phyloP scores from a whole-genome alignment of 257 asterid genomes.

The Mitragyna speciosa region DNA sequence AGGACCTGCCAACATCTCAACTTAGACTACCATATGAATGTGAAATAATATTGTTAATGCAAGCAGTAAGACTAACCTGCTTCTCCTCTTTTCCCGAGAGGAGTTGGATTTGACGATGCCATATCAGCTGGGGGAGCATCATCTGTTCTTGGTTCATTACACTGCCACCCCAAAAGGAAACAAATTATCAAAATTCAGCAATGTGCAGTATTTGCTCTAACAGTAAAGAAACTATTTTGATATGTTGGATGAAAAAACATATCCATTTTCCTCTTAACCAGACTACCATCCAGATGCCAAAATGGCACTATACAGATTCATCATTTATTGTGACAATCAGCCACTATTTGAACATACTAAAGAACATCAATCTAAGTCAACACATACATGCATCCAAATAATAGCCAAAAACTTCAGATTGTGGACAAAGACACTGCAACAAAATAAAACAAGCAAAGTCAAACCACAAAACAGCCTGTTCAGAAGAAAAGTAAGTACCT shows the following conservation, averaged over 20 bases:
- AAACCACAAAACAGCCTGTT: neutral
- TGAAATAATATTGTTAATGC: neutral
- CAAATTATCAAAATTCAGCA: neutral
- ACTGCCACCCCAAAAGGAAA: conserved; percentile 44
- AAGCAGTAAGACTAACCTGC: conserved; percentile 49
- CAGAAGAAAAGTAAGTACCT: conserved; percentile 39
- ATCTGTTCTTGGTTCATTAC: conserved; percentile 90
- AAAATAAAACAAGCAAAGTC: neutral
- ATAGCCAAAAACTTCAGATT: neutral
- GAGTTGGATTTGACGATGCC: conserved; percentile 59
- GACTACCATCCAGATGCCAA: neutral
- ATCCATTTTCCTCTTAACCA: neutral
- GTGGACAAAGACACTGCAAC: neutral
- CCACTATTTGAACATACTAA: neutral
- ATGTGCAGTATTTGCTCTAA: neutral
- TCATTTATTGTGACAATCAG: neutral
- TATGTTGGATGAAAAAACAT: neutral
- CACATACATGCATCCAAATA: too few species aligned
- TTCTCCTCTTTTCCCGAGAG: conserved; percentile 84
- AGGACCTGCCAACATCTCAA: conserved; percentile 62
- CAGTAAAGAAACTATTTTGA: neutral
- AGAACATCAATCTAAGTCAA: too few species aligned
- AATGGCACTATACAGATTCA: neutral
- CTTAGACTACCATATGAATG: neutral
- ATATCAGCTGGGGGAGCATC: conserved; percentile 98